phyloP scores from a whole-genome alignment of 768 basidiomycete species.

The Artomyces pyxidatus region DNA sequence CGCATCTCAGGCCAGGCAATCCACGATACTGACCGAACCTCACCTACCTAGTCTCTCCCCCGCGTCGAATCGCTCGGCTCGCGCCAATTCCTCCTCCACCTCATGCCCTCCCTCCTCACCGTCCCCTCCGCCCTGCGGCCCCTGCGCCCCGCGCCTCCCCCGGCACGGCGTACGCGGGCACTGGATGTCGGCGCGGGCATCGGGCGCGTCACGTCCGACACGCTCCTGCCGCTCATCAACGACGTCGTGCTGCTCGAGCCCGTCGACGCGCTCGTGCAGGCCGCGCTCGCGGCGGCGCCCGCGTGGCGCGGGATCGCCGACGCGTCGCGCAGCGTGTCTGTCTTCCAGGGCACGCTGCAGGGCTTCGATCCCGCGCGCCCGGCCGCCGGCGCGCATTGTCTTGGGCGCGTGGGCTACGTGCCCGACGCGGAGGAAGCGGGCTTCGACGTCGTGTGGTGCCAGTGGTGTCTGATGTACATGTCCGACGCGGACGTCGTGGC shows the following conservation, averaged over 20 bases:
- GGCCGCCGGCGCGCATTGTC: constrained; percentile 32
- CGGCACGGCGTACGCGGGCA: constrained; percentile 51
- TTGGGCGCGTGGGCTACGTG: constrained; percentile 64
- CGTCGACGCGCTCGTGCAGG: constrained; percentile 64
- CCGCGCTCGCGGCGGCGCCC: constrained; percentile 44
- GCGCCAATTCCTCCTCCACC: constrained; percentile 74
- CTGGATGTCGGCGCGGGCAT: constrained; percentile 94
- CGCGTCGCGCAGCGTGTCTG: constrained; percentile 60
- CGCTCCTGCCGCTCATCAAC: constrained; percentile 81
- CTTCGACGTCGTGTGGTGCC: constrained; percentile 93
- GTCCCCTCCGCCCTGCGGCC: constrained; percentile 68
- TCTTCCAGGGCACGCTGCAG: constrained; percentile 77
- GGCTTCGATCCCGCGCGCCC: constrained; percentile 63
- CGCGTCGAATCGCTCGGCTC: constrained; percentile 87
- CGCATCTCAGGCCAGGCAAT: constrained; percentile 10
- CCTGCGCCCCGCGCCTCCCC: constrained; percentile 25
- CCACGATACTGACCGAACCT: neutral
- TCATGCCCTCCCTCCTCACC: constrained; percentile 71
- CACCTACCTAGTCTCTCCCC: constrained; percentile 62
- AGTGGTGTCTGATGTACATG: constrained; percentile 94
- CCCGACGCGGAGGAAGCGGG: constrained; percentile 39
- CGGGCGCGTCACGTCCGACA: constrained; percentile 83
- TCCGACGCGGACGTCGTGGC: constrained; percentile 64
- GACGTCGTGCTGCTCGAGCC: constrained; percentile 91
- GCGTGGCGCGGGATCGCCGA: constrained; percentile 66